Conservation (phyloP, 106 monocot genomes). For the Ottelia alismoides region DNA sequence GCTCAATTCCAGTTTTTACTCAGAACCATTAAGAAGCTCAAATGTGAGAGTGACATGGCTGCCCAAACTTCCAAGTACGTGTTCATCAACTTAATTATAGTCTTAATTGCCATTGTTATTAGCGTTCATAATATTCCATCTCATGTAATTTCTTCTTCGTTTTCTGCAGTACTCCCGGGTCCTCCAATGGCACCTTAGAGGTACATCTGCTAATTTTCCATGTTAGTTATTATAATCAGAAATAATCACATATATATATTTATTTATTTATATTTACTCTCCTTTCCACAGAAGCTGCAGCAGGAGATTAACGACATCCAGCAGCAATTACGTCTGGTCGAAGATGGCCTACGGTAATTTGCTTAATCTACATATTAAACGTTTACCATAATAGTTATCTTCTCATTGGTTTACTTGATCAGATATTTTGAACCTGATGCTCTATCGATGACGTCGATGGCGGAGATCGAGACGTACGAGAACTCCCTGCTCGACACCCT, state of each 20-base stretch:
- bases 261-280: background rate
- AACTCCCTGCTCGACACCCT: slow-evolving; percentile 37
- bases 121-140: background rate
- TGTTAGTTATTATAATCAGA: too few relatives aligned
- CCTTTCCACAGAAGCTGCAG: slow-evolving; percentile 34
- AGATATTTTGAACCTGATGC: slow-evolving; percentile 42
- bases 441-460: slow-evolving; percentile 15
- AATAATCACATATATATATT: too few relatives aligned
- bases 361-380: too few relatives aligned
- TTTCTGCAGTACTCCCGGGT: slow-evolving; percentile 8
- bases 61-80: slow-evolving; percentile 33
- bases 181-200: slow-evolving; percentile 35
- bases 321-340: slow-evolving; percentile 31
- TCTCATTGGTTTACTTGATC: background rate
- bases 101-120: too few relatives aligned
- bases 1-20: slow-evolving; percentile 54
- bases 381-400: background rate
- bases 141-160: background rate
- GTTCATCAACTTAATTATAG: background rate
- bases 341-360: slow-evolving; percentile 33
- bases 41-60: slow-evolving; percentile 56
- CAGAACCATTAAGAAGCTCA: slow-evolving; percentile 48
- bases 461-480: slow-evolving; percentile 37
- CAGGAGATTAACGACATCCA: slow-evolving; percentile 43
- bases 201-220: slow-evolving; percentile 14